Conservation (phyloP, 1,284 basidiomycete genomes). For the Erythrobasidium hasegawianum region DNA sequence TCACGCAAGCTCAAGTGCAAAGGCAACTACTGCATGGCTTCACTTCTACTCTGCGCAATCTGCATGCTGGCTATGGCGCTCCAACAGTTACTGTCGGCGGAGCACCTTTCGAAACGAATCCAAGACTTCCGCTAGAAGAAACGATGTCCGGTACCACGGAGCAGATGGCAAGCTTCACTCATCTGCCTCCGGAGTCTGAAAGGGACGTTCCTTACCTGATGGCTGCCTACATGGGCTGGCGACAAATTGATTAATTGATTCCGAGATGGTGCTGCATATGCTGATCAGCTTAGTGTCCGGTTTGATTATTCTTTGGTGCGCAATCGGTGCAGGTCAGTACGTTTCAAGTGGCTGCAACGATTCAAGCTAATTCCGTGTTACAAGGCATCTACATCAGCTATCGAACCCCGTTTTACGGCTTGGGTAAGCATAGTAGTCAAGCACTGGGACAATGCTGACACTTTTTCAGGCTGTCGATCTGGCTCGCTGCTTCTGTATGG, state of each 20-base stretch:
- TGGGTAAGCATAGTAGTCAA: background rate
- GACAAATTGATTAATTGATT: constrained; percentile 8
- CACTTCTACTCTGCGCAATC: background rate
- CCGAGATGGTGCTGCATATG: background rate
- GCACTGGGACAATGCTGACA: background rate
- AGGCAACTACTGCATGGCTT: constrained; percentile 11
- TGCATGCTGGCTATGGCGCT: background rate
- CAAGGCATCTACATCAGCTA: constrained; percentile 20
- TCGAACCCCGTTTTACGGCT: background rate
- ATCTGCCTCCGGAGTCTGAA: constrained; percentile 6
- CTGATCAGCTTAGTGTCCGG: background rate
- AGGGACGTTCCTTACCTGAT: background rate
- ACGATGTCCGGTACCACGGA: background rate
- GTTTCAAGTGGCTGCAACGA: too few species aligned
- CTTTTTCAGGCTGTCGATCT: constrained; percentile 10
- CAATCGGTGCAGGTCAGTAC: background rate
- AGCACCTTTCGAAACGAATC: background rate
- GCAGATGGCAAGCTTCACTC: constrained; percentile 2
- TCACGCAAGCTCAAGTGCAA: constrained; percentile 2
- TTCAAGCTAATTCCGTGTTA: too few species aligned
- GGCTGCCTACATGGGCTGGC: constrained; percentile 24
- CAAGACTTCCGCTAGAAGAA: background rate
- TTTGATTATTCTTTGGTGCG: constrained; percentile 4
- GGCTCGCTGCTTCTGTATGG: constrained; percentile 9
- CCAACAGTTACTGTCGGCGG: background rate